Evolutionary conservation across 768 basidiomycete genomes (phyloP).

Genomic region (Suillus luteus): DNA sequence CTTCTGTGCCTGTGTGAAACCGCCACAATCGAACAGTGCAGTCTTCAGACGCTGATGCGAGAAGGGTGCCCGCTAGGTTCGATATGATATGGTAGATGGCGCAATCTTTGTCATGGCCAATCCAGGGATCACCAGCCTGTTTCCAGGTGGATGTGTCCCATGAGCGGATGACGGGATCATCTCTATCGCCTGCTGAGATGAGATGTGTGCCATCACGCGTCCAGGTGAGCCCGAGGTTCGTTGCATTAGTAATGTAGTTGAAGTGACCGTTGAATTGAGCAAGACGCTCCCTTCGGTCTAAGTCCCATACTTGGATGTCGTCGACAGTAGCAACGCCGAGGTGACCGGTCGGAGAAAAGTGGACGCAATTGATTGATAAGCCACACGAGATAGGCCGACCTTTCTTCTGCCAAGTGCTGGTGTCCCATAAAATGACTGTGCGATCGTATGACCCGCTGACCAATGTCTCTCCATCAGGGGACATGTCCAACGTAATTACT

Average conservation of each 20-base stretch:
- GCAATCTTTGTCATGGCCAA: neutral
- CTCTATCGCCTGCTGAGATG: neutral
- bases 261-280: neutral
- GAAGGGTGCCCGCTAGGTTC: neutral
- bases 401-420: too few relatives aligned
- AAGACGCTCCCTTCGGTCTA: neutral
- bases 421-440: too few relatives aligned
- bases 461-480: too few relatives aligned
- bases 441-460: too few relatives aligned
- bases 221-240: neutral
- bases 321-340: neutral
- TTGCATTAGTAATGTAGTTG: too few relatives aligned
- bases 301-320: conserved; percentile 1
- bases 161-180: neutral
- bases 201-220: neutral
- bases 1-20: neutral
- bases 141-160: conserved; percentile 1
- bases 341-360: too few relatives aligned
- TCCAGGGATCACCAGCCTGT: conserved; percentile 1
- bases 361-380: too few relatives aligned
- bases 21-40: neutral
- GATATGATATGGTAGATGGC: neutral
- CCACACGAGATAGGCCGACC: too few relatives aligned
- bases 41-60: neutral
- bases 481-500: neutral